Evolutionary conservation across 192 early-diverging fungal genomes (phyloP).

Genomic region (Coemansia sp.): DNA sequence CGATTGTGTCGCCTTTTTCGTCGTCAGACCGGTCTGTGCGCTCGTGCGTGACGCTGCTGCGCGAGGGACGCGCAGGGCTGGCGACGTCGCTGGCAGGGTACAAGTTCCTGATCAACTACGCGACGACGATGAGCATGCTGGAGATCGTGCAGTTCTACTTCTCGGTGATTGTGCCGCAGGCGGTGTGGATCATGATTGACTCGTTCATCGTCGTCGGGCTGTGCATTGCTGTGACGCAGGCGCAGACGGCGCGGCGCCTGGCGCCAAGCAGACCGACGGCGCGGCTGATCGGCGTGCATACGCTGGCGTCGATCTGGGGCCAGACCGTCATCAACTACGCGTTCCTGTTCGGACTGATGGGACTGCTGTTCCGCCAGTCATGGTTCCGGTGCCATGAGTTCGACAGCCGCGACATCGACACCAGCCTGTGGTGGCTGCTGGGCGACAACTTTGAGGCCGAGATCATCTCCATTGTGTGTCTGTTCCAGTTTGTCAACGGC

Average conservation of each 20-base stretch:
- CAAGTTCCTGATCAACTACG: conserved; percentile 77
- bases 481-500: conserved; percentile 74
- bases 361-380: conserved; percentile 65
- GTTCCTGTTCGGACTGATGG: conserved; percentile 55
- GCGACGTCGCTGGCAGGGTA: conserved; percentile 75
- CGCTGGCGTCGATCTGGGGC: conserved; percentile 67
- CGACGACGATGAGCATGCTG: conserved; percentile 67
- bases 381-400: conserved; percentile 85
- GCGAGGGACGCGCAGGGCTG: conserved; percentile 71
- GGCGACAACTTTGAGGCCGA: conserved; percentile 78
- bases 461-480: conserved; percentile 59
- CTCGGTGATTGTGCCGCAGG: conserved; percentile 66
- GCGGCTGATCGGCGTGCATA: conserved; percentile 69
- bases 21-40: conserved; percentile 61
- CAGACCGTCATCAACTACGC: conserved; percentile 69
- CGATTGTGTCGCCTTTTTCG: conserved; percentile 84
- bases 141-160: conserved; percentile 75
- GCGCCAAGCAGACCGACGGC: conserved; percentile 69
- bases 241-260: conserved; percentile 59
- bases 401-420: conserved; percentile 62
- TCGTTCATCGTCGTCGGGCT: conserved; percentile 63
- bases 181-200: conserved; percentile 77
- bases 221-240: conserved; percentile 67
- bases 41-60: conserved; percentile 71
- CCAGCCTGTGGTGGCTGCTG: conserved; percentile 76